Base-by-base conservation (phyloP, 768 basidiomycete genomes). In the Rhizopogon vesiculosus region DNA sequence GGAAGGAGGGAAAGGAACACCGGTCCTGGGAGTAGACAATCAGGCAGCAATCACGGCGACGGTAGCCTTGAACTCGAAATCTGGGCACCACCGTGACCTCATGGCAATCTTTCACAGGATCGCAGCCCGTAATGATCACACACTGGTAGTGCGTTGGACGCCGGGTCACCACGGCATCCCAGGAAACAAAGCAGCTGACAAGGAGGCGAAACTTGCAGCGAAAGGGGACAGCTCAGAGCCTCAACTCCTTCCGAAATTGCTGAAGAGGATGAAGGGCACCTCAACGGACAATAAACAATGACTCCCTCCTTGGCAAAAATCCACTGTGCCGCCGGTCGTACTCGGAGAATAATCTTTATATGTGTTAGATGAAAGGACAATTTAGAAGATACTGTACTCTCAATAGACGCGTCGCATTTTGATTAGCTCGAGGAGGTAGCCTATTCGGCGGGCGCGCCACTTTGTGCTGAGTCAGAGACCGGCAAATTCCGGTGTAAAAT, bases 401-500 rank as follows among this genome's bases (percentile, higher is more conserved):
- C 31, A 31, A 6, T 25, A 25, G 25, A 25, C 25, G 25, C 25
- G 25, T 25, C 25, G 25, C 25, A 25, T 25, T 25, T 25, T 25
- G 25, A 25, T 25, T 25, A 25, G 25, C 25, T 25, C 25, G 5
- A 25, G 3, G 4, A 1, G 22, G 10, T 9, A 33, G 31, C 31
- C 3, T 25, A 25, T 25, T 7, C 31, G 31, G 31, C 31, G 31
- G 48, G 48, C 5, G 35, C 48, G 48, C 48, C 48, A 49, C 48
- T 5, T 12, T 13, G 5, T 15, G 64, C 68, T 72, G 61, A 66
- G 59, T 70, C 70, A 70, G 66, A 68, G 5, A 1, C 42, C 69
- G 69, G 69, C 65, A 70, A 62, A 58, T 0, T 54, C 69, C 69
- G 69, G 56, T 40, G 65, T 33, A 66, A 70, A 70, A 70, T 69